Evolutionary conservation across 495 filamentous ascomycete species (phyloP).

Genomic region (Podospora appendiculata): DNA sequence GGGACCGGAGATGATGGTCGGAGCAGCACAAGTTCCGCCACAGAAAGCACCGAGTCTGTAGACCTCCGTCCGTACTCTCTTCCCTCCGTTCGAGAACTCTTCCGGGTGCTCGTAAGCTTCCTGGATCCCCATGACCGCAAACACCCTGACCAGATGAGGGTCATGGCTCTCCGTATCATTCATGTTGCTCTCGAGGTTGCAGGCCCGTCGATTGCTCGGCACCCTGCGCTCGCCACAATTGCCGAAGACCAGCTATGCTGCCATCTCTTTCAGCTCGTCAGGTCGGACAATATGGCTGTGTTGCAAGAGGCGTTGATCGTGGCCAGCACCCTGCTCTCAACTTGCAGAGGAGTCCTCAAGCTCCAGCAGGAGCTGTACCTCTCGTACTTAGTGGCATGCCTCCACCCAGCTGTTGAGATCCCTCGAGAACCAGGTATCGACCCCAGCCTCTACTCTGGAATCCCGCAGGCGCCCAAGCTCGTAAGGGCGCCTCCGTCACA

Average conservation of each 20-base stretch:
- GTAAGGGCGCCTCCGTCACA: conserved; percentile 77
- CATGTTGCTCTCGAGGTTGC: conserved; percentile 96
- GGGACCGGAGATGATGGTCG: conserved; percentile 13
- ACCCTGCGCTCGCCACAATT: conserved; percentile 78
- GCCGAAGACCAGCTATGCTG: conserved; percentile 92
- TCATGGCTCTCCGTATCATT: conserved; percentile 95
- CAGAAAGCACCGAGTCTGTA: conserved; percentile 36
- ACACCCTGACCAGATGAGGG: conserved; percentile 88
- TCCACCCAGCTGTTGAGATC: conserved; percentile 88
- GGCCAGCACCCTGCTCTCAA: conserved; percentile 81
- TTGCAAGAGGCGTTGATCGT: conserved; percentile 88
- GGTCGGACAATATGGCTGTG: conserved; percentile 91
- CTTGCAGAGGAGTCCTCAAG: conserved; percentile 86
- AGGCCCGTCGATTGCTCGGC: conserved; percentile 88
- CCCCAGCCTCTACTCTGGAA: conserved; percentile 84
- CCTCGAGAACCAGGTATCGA: conserved; percentile 85
- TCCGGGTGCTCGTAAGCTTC: conserved; percentile 90
- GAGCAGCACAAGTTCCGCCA: conserved; percentile 23
- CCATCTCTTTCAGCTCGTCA: conserved; percentile 92
- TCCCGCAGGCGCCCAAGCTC: conserved; percentile 82
- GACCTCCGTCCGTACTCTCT: conserved; percentile 84
- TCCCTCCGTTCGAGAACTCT: conserved; percentile 87
- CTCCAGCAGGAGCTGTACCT: conserved; percentile 95
- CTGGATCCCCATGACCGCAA: conserved; percentile 87
- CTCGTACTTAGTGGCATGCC: conserved; percentile 87